Evolutionary conservation across 2,329 filamentous ascomycete genomes (phyloP).

Genomic region (Blastomyces silverae): DNA sequence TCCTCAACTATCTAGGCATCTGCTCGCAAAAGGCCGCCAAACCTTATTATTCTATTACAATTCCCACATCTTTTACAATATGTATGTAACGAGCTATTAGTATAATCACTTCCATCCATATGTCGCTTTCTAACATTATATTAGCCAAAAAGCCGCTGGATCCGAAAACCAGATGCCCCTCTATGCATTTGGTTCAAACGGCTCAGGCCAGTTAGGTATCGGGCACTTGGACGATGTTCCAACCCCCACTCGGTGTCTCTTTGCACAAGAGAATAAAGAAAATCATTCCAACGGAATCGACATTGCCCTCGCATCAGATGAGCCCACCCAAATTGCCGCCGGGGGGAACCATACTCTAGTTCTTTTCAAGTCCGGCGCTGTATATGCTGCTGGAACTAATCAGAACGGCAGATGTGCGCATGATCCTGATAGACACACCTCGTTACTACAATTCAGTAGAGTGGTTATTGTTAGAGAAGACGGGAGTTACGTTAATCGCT

Average conservation of each 20-base stretch:
- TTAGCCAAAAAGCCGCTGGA: not conserved
- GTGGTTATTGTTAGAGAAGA: conserved; percentile 23
- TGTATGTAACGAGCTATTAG: not conserved
- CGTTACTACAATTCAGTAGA: conserved; percentile 27
- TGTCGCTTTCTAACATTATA: not conserved
- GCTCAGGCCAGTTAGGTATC: conserved; percentile 66
- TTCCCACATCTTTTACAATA: not conserved
- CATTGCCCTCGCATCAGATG: conserved; percentile 1
- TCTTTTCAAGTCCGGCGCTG: conserved; percentile 51
- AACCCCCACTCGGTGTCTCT: conserved; percentile 56
- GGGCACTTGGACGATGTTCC: conserved; percentile 66
- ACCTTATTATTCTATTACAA: not conserved
- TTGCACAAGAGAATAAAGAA: conserved; percentile 31
- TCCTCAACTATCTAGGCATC: not conserved
- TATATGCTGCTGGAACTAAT: conserved; percentile 62
- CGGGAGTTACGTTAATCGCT: conserved; percentile 26
- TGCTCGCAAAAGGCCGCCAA: not conserved
- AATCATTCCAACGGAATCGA: conserved; percentile 18
- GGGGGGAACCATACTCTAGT: conserved; percentile 87
- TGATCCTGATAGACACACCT: conserved; percentile 6
- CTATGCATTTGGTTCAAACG: conserved; percentile 69
- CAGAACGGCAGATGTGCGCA: conserved; percentile 41
- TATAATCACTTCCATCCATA: not conserved
- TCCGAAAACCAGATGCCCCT: conserved; percentile 36
- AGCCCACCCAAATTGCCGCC: conserved; percentile 44